Evolutionary conservation across 2,329 filamentous ascomycete genomes (phyloP), one percentile per base, ranked within the genome.

Genomic region (Lecanosticta acicola): DNA sequence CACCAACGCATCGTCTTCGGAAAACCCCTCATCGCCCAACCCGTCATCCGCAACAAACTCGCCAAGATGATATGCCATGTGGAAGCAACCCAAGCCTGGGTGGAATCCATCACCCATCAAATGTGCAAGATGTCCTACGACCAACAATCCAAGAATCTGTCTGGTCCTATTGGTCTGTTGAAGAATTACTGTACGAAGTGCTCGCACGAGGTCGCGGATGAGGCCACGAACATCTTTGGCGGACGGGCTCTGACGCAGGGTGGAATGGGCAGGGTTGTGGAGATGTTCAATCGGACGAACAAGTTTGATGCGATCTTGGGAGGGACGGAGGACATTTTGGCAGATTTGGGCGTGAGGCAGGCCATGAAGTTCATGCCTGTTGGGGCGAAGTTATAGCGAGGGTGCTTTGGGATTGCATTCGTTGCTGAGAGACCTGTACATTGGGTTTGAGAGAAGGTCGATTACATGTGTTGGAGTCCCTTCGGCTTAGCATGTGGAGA

Each of bases 71-170:
- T 94, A 55, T 80, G 85, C 3, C 80, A 85, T 40, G 78, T 81
- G 55, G 87, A 94, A 67, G 76, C 85, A n/a, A 84, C 85, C 68
- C 87, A 94, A 66, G 79, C 87, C 16, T 94, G 86, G 86, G 78
- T 93, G 39, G 87, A 94, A 66, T 80, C 79, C 34, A 82, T 93
- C 61, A 88, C 87, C 16, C 87, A 88, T 71, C 87, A 94, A 64
- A 94, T 94, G 87, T 84, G 78, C 71, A 75, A 87, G 65, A 87
- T 94, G 85, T 78, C 78, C 26, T 93, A 94, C 68, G 75, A 77
- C 43, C 71, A 91, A 63, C 87, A 94, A 66, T 74, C 84, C 18
- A 80, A 80, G 61, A 76, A 84, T 58, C 77, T 94, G 1, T 85
- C 84, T 43, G 88, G 88, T 0, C 87, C 87, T 20, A 89, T 94